Evolutionary conservation across 345 rosid species (phyloP).

Genomic region (Eucalyptus curtisii): DNA sequence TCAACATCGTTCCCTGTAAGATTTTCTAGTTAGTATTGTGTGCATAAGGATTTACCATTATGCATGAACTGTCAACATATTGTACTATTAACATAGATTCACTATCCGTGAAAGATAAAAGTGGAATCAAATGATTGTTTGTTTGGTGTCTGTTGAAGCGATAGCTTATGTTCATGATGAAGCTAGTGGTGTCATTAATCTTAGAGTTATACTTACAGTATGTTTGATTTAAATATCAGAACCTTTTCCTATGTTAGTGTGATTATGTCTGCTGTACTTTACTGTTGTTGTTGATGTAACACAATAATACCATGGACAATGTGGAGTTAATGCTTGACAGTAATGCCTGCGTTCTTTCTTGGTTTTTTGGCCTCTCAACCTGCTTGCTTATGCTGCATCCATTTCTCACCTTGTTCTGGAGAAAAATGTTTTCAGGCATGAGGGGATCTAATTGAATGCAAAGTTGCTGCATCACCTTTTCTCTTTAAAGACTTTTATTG

Average conservation of each 20-base stretch:
- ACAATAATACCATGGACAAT: background rate
- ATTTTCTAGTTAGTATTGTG: background rate
- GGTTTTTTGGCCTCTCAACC: background rate
- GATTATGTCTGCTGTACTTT: background rate
- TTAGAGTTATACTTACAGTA: background rate
- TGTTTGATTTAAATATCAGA: background rate
- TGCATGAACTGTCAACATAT: background rate
- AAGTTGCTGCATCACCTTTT: background rate
- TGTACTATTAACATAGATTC: background rate
- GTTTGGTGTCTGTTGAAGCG: background rate
- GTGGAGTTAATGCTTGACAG: background rate
- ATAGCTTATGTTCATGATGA: background rate
- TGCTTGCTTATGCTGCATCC: background rate
- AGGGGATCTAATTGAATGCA: background rate
- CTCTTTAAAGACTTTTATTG: background rate
- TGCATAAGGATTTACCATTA: background rate
- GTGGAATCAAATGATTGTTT: background rate
- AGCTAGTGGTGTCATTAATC: background rate
- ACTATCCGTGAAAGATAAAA: background rate
- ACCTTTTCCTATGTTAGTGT: background rate
- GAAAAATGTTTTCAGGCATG: background rate
- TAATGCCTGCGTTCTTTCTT: background rate
- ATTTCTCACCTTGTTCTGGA: background rate
- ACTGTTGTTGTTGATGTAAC: background rate
- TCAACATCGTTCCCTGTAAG: slow-evolving; percentile 97